A percentile compares a stretch with the other conserved stretches of the same genome.
Evolutionary conservation across 2,329 filamentous ascomycete species (phyloP).

Genomic region (Clarireedia paspali): DNA sequence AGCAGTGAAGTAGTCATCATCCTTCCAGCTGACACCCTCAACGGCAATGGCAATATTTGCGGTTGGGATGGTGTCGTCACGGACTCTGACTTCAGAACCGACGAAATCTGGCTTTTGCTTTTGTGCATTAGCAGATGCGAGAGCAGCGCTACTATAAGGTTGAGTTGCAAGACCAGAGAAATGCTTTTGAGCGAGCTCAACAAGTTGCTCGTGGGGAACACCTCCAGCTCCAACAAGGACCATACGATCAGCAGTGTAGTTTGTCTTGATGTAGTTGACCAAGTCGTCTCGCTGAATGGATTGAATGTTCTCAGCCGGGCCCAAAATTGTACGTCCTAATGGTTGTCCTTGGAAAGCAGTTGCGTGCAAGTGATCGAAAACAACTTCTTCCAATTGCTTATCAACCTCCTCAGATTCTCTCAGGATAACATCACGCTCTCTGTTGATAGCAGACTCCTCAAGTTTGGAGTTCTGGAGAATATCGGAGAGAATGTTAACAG

Average conservation of each 20-base stretch:
- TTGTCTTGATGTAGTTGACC: slow-evolving; percentile 95
- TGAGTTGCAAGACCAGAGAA: slow-evolving; percentile 73
- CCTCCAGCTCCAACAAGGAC: slow-evolving; percentile 94
- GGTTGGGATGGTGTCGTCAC: slow-evolving; percentile 91
- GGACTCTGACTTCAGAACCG: slow-evolving; percentile 89
- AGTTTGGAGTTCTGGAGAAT: slow-evolving; percentile 99
- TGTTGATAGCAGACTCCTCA: slow-evolving; percentile 85
- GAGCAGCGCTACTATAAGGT: slow-evolving; percentile 65
- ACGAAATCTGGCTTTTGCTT: slow-evolving; percentile 93
- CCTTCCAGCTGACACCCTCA: slow-evolving; percentile 99
- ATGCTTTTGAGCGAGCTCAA: slow-evolving; percentile 94
- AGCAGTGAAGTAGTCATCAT: slow-evolving; percentile 97
- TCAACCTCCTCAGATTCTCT: slow-evolving; percentile 99
- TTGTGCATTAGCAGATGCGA: slow-evolving; percentile 56
- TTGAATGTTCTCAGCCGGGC: slow-evolving; percentile 96
- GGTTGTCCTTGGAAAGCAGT: slow-evolving; percentile 96
- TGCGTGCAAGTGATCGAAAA: slow-evolving; percentile 97
- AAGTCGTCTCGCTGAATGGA: slow-evolving; percentile 90
- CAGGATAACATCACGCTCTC: slow-evolving; percentile 97
- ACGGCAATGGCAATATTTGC: slow-evolving; percentile 98
- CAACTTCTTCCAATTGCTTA: slow-evolving; percentile 99
- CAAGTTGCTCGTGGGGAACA: slow-evolving; percentile 86
- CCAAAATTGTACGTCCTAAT: slow-evolving; percentile 93
- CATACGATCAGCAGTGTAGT: slow-evolving; percentile 99
- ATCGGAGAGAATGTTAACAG: slow-evolving; percentile 96